These are phyloP conservation scores for Trametes maxima DNA, from an alignment of 768 basidiomycete species.

Conservation along the genomic window DNA sequence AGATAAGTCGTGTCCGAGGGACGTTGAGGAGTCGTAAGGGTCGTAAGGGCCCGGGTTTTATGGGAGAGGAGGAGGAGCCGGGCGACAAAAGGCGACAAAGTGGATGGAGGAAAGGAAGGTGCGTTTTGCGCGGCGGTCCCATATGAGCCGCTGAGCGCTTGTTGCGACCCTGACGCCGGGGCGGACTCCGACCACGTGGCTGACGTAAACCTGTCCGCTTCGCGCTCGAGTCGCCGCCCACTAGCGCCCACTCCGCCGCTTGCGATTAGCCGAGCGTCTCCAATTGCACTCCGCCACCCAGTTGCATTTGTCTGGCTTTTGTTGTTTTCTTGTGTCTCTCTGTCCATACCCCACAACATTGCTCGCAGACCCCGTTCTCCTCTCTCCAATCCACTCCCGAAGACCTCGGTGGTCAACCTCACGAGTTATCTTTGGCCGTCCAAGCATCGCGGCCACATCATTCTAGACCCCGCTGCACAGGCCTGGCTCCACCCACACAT, in stretches of 20 bases:
- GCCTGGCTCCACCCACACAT: slow-evolving; percentile 6
- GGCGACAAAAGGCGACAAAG: not conserved
- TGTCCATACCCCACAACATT: not conserved
- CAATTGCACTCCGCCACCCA: not conserved
- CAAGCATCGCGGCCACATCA: not conserved
- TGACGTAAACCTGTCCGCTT: not conserved
- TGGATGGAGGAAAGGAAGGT: not conserved
- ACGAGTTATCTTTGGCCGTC: not conserved
- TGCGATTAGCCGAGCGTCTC: not conserved
- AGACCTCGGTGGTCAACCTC: not conserved
- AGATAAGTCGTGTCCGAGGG: not conserved
- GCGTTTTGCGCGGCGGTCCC: not conserved
- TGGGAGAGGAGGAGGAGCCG: not conserved
- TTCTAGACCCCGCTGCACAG: slow-evolving; percentile 3
- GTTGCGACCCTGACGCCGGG: slow-evolving; percentile 12
- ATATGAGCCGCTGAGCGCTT: too few species aligned
- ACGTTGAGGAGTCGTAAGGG: not conserved
- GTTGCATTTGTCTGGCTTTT: not conserved
- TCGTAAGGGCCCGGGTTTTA: slow-evolving; percentile 11
- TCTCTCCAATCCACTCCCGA: not conserved
- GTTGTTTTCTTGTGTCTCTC: not conserved
- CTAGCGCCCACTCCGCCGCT: not conserved
- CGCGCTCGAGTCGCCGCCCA: not conserved
- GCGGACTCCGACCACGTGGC: slow-evolving; percentile 18
- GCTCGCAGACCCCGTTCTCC: not conserved